Base-by-base conservation (phyloP, 1,284 basidiomycete species). In the Ustilago nuda region DNA sequence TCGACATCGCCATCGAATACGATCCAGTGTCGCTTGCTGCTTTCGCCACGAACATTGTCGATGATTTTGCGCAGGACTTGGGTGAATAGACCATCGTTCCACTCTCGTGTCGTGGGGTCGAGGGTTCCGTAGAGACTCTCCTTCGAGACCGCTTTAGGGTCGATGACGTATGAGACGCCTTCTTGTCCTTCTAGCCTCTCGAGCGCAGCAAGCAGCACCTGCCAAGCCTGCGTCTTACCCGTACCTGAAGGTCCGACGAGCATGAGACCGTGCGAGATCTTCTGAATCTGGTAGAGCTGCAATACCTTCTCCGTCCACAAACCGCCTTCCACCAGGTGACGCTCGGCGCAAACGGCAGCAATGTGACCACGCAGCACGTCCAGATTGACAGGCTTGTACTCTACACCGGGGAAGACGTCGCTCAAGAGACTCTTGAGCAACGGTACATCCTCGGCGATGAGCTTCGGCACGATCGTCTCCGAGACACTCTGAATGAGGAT, bases 1-100 rank as follows among this genome's bases (percentile, higher is more conserved):
- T 99, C 98, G 57, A 99, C 96, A 85, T 99, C 97, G 67, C 97
- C 97, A 84, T 99, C 97, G 78, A 99, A 99, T 73, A 99, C 93
- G 82, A 99, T 99, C 97, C 97, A 99, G 86, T 99, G 97, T 27
- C 96, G 89, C 88, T 98, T 98, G 35, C 91, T 89, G 86, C 94
- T 97, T 87, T 98, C 98, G 35, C 97, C 97, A 84, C 97, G 93
- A 39, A 98, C 95, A 83, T 99, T 95, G 84, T 99, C 97, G 64
- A 98, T 93, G 74, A 99, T 99, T 87, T 97, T 98, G 56, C 98
- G 92, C 66, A 99, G 89, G 52, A 98, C 93, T 85, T 98, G 94
- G 0, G 98, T 99, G 88, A 99, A 99, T 2, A 99, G 89, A 75
- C 98, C 96, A 85, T 99, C 97, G 77, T 95, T 99, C 98, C 97